Evolutionary conservation across 352 stramenopile species (phyloP), one percentile per base, ranked within the genome.

Genomic region (Globisporangium acanthophoron): DNA sequence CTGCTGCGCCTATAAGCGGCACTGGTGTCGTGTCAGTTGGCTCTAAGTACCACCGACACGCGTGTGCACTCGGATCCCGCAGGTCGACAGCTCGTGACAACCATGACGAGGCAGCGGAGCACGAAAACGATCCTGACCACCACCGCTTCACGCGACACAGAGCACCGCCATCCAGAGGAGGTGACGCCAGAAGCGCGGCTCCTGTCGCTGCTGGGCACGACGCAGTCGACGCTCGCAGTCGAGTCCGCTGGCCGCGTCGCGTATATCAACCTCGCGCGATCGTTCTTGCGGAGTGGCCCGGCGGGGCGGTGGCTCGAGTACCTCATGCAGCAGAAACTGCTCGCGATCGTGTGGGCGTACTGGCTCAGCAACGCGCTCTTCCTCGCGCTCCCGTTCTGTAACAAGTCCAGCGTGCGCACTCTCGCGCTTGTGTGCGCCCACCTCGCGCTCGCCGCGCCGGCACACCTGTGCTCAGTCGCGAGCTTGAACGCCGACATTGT

Each of bases 401-500:
- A 54, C 29, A 31, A 40, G 2, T 31, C 33, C 1, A n/a, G 27
- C 18, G 11, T 40, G 1, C 0, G 51, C 3, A 9, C 21, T 0
- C 18, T 49, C 3, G 5, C 15, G 9, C 53, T 47, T 2, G 31
- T 39, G 21, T 50, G n/a, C n/a, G 9, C 33, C n/a, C 59, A 61
- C 27, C 1, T 67, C 2, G 33, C 53, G 3, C 24, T 71, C 3
- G 62, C 64, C 21, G 13, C 66, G 1, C 69, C 69, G 16, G 59
- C 58, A 15, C 47, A 72, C 0, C 24, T 62, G 5, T 24, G 65
- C 12, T 55, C 52, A 1, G 56, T 66, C 29, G 51, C 54, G 7
- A 61, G 65, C 13, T 47, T 70, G 24, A 74, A 58, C 33, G 27
- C 60, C 29, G 61, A 66, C 18, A 67, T 72, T 5, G 1, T 67